These are phyloP conservation scores for Telopea speciosissima DNA, from an alignment of 177 flowering plant genomes.

Conservation along the genomic window DNA sequence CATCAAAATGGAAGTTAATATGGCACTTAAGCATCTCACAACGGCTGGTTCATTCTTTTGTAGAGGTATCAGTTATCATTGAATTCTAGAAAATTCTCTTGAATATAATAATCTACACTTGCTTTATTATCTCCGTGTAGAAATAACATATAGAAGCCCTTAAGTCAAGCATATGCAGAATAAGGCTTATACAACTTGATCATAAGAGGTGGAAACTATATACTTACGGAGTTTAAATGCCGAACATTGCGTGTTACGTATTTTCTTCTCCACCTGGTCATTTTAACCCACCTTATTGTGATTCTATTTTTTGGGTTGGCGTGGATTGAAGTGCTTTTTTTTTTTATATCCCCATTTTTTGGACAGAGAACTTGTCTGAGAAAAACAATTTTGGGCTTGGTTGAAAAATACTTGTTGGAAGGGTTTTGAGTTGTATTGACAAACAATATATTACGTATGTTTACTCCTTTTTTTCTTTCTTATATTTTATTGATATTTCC, in stretches of 20 bases:
- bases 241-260: background rate
- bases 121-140: background rate
- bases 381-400: background rate
- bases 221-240: background rate
- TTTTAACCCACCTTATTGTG: background rate
- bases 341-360: background rate
- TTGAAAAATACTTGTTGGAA: background rate
- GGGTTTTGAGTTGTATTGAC: background rate
- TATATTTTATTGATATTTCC: too few species aligned
- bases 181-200: background rate
- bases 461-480: background rate
- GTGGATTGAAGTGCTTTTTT: background rate
- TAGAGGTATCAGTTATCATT: slow-evolving; percentile 4
- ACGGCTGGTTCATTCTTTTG: background rate
- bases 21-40: slow-evolving; percentile 5
- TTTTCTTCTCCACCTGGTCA: background rate
- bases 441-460: too few species aligned
- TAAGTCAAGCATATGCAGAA: background rate
- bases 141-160: background rate
- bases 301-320: background rate
- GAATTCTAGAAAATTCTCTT: background rate
- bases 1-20: slow-evolving; percentile 43
- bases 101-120: background rate
- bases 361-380: background rate
- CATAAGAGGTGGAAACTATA: background rate